These are phyloP conservation scores for Sporothrix phasma DNA, from an alignment of 2,329 filamentous ascomycete species.

Conservation along the genomic window DNA sequence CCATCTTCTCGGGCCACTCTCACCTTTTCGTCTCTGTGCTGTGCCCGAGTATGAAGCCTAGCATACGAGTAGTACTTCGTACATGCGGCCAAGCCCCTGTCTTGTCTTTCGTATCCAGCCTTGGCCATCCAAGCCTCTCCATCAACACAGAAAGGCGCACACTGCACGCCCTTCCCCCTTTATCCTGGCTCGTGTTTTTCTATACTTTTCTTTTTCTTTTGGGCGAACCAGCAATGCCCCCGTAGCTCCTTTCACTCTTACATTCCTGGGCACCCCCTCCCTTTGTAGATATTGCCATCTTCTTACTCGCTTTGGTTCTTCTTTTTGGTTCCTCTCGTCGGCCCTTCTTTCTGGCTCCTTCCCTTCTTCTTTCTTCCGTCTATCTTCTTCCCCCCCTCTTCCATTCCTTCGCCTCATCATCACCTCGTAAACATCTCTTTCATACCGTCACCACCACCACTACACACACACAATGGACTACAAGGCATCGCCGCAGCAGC, in stretches of 20 bases:
- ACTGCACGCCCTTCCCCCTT: background rate
- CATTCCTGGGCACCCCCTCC: background rate
- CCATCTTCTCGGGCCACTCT: background rate
- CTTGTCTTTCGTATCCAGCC: background rate
- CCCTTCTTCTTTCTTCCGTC: background rate
- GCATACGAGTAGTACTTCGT: no score
- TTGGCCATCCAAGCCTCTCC: background rate
- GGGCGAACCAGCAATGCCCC: background rate
- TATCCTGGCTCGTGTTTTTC: background rate
- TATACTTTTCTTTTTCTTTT: background rate
- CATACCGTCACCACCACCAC: background rate
- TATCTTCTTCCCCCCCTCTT: background rate
- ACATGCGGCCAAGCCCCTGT: background rate
- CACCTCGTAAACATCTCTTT: background rate
- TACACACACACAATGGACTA: conserved; percentile 18
- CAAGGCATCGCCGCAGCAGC: conserved; percentile 19
- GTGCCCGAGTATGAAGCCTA: background rate
- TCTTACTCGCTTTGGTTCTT: background rate
- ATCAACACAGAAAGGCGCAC: background rate
- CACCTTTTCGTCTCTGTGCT: background rate
- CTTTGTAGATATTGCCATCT: no score
- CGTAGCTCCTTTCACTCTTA: background rate
- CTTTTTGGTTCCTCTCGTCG: no score
- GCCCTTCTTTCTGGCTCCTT: background rate
- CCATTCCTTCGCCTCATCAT: background rate